A percentile compares a stretch with the other conserved stretches of the same genome.
phyloP scores from a whole-genome alignment of 2,329 filamentous ascomycete species.

The Colletotrichum lentis region DNA sequence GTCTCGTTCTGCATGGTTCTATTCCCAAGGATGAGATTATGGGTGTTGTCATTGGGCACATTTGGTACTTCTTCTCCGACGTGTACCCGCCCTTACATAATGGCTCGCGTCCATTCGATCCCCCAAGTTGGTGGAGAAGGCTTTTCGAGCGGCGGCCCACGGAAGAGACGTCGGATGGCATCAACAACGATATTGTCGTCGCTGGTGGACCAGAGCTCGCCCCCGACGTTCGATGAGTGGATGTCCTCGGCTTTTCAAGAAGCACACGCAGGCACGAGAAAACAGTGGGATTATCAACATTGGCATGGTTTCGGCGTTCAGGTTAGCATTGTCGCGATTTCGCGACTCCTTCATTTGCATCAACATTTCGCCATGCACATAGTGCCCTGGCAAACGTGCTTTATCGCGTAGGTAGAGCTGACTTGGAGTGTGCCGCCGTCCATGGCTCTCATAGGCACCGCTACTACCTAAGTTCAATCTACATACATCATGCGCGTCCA shows the following conservation, averaged over 20 bases:
- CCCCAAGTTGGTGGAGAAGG: conserved; percentile 87
- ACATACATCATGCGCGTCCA: not conserved
- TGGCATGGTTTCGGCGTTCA: conserved; percentile 24
- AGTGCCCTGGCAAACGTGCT: not conserved
- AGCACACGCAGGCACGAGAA: not conserved
- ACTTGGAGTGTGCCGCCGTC: not conserved
- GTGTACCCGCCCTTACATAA: conserved; percentile 93
- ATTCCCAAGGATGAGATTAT: conserved; percentile 96
- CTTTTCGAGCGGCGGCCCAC: conserved; percentile 73
- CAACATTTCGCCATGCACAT: not conserved
- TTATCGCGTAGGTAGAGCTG: not conserved
- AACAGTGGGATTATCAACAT: conserved; percentile 3
- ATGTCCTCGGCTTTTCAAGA: not conserved
- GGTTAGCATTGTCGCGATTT: not conserved
- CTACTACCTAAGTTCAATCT: not conserved
- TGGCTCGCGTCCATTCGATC: conserved; percentile 85
- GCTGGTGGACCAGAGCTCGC: conserved; percentile 53
- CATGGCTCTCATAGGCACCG: not conserved
- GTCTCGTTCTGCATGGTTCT: conserved; percentile 85
- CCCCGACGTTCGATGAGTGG: conserved; percentile 33
- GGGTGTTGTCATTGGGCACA: conserved; percentile 91
- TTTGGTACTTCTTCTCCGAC: conserved; percentile 98
- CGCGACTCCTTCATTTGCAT: not conserved
- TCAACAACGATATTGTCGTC: conserved; percentile 70
- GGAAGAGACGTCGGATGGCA: conserved; percentile 60